Evolutionary conservation across 306 rosid genomes (phyloP), one percentile per base, ranked within the genome.

Genomic region (Casuarina cunninghamiana): DNA sequence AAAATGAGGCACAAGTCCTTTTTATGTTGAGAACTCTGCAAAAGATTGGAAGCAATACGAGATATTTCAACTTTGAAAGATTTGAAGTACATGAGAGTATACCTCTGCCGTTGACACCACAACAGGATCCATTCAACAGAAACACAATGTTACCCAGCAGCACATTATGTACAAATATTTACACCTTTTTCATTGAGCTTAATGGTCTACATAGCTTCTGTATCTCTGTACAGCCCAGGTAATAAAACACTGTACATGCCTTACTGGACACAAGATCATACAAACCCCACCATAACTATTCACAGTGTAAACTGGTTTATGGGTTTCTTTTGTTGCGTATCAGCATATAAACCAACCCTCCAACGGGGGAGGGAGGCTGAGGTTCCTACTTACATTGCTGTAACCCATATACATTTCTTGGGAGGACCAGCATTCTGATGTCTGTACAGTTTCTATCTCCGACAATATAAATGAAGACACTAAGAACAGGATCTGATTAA

Each of bases 401-500:
- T 45, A 12, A 16, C 72, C 60, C n/a, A 50, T 42, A 38, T 44
- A 11, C 53, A 10, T 43, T 37, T 19, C 45, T 48, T 35, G 62
- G 12, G 44, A 32, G 43, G 4, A 46, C 21, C 17, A 46, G 39
- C 62, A 45, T 42, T 48, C 82, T 76, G 57, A 60, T 26, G 35
- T 58, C 73, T 83, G 55, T 72, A 53, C 85, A 80, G 77, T 41
- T 72, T 80, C 10, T 71, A 38, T 50, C 73, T 85, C 80, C 46
- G 77, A 76, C 82, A 79, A 68, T 80, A 60, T 77, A 74, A 79
- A 79, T 51, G 76, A 68, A 53, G 78, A 78, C 49, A 71, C 84
- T 73, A 95, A 67, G 97, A 88, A 81, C 89, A 92, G 57, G 97
- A 90, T 87, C 91, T 89, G 84, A 92, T 78, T 86, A 86, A 62